Conservation (phyloP, 108 stramenopile genomes). For the Fistulifera pelliculosa region DNA sequence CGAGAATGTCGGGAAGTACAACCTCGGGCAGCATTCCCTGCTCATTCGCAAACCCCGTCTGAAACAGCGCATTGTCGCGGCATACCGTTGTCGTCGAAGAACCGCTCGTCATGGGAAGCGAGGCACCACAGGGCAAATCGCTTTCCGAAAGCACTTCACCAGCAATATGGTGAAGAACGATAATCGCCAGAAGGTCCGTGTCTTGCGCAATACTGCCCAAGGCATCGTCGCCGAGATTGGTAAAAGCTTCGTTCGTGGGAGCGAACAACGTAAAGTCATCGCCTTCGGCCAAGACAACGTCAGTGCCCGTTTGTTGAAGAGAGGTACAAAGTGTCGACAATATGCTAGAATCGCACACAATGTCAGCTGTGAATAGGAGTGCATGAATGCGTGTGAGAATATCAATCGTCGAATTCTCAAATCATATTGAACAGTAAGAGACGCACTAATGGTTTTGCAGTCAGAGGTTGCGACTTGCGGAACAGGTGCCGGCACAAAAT, state of each 20-base stretch:
- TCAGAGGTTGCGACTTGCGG: too few species aligned
- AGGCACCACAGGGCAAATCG: not conserved
- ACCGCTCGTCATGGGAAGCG: slow-evolving; percentile 1
- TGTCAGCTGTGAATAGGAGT: too few species aligned
- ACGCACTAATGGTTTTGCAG: too few species aligned
- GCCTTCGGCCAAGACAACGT: slow-evolving; percentile 8
- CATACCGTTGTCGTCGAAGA: slow-evolving; percentile 7
- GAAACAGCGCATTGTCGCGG: slow-evolving; percentile 4
- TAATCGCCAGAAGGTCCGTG: not conserved
- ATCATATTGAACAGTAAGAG: too few species aligned
- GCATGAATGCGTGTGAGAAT: too few species aligned
- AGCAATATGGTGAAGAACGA: not conserved
- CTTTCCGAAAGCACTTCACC: not conserved
- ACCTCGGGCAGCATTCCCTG: slow-evolving; percentile 5
- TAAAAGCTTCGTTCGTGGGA: slow-evolving; percentile 12
- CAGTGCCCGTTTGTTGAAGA: not conserved
- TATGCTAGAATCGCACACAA: not conserved
- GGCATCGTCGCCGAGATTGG: not conserved
- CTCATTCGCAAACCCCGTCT: not conserved
- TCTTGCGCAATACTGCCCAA: not conserved
- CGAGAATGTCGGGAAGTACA: slow-evolving; percentile 21
- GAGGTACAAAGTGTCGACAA: not conserved
- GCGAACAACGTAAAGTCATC: slow-evolving; percentile 10
- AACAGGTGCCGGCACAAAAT: too few species aligned
- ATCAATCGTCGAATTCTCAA: too few species aligned